These are phyloP conservation scores for Penicillium cosmopolitanum DNA, from an alignment of 495 filamentous ascomycete species.

Conservation along the genomic window DNA sequence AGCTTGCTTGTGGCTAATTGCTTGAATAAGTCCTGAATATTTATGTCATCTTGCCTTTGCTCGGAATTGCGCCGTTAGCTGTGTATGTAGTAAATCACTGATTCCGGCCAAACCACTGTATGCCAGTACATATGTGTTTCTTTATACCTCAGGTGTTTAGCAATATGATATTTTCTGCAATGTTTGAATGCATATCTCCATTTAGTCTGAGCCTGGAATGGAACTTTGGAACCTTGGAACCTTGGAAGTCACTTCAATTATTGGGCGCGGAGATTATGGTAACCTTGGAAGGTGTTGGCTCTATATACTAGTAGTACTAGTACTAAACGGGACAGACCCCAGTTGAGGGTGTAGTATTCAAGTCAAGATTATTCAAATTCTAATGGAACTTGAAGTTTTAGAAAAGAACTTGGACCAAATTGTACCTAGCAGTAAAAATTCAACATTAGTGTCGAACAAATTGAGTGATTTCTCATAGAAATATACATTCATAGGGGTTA, in stretches of 20 bases:
- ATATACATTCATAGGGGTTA: too few species aligned
- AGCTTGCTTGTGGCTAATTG: background rate
- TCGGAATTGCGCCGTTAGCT: conserved; percentile 15
- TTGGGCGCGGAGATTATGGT: background rate
- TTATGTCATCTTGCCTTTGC: conserved; percentile 6
- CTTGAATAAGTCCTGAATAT: conserved; percentile 6
- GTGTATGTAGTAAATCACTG: conserved; percentile 15
- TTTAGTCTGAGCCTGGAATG: background rate
- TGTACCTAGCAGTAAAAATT: too few species aligned
- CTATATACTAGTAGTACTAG: background rate
- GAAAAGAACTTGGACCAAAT: too few species aligned
- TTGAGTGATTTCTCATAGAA: too few species aligned
- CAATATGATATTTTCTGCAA: conserved; percentile 1
- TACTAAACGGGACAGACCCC: background rate
- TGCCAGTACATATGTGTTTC: conserved; percentile 15
- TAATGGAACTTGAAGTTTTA: too few species aligned
- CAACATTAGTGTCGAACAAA: too few species aligned
- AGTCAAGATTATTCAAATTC: too few species aligned
- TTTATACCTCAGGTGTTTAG: conserved; percentile 4
- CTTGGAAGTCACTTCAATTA: background rate
- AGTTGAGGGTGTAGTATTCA: too few species aligned
- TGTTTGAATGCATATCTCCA: background rate
- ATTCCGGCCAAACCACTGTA: conserved; percentile 1
- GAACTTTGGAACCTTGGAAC: background rate
- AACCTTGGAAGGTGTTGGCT: too few species aligned